Evolutionary conservation across 1,139 yeast genomes (phyloP), one percentile per base, ranked within the genome.

Genomic region (Torulaspora globosa): DNA sequence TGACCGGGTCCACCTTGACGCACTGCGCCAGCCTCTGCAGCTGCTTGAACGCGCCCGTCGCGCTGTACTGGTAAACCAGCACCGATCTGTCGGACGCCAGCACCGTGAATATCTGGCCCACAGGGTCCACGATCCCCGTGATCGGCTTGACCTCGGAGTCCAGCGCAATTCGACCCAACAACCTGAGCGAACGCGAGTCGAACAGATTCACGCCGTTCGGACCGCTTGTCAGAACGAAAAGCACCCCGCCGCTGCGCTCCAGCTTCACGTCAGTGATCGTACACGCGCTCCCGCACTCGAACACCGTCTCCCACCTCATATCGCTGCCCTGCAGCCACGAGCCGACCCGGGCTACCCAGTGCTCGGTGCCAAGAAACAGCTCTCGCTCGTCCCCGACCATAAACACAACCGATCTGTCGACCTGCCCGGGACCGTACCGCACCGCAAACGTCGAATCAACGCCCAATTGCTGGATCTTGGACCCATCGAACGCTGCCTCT

Each of bases 401-500:
- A 41, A 55, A 57, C 28, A 55, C 48, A 31, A 54, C 44, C 18
- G 53, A 37, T 15, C 29, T 39, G 11, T 48, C 49, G 8, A 26
- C 51, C n/a, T 46, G 50, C 30, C 28, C 45, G 12, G 27, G 27
- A 16, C 40, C 47, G 16, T 34, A 43, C 2, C 38, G 45, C 5
- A 54, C 43, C 9, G 43, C 30, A 9, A 55, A 49, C n/a, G 42
- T 37, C 32, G 47, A 48, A 28, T 43, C 38, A 14, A 47, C 41
- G 14, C 42, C 36, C 41, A 62, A 45, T 23, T 53, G 56, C 35
- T 50, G 51, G 12, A 58, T 55, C 26, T 57, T 48, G 9, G 48
- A 35, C 35, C 51, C 57, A 41, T 62, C 63, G 38, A 54, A 54
- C 1, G 70, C 67, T 2, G 67, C 59, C 7, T 63, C 62, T 8